Conservation (phyloP, 2,329 filamentous ascomycete species). For the Alternaria conjuncta region DNA sequence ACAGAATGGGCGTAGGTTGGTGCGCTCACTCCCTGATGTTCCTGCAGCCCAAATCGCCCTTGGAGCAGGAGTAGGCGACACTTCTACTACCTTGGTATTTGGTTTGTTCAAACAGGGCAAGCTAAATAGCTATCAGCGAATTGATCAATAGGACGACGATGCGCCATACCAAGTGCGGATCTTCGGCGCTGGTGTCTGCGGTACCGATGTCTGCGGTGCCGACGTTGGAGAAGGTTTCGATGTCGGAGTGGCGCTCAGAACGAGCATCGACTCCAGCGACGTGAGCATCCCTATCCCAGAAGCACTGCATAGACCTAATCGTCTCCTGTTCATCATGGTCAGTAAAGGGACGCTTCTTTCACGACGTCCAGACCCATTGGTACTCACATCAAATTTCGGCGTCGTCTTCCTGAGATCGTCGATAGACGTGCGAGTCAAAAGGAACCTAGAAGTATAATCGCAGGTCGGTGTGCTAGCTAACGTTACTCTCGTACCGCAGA, state of each 20-base stretch:
- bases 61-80: not conserved
- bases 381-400: not conserved
- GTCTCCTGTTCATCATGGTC: not conserved
- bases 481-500: not conserved
- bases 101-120: not conserved
- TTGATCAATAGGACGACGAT: not conserved
- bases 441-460: not conserved
- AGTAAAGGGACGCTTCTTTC: not conserved
- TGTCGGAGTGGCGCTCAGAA: not conserved
- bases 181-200: not conserved
- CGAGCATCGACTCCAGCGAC: not conserved
- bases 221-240: not conserved
- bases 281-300: not conserved
- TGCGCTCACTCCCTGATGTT: not conserved
- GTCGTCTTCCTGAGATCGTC: not conserved
- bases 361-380: not conserved
- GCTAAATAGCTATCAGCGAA: not conserved
- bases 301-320: not conserved
- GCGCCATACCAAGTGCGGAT: not conserved
- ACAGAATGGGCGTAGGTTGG: too few relatives aligned
- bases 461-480: not conserved
- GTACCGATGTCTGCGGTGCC: not conserved
- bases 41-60: not conserved
- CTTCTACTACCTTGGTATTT: not conserved
- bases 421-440: not conserved